Base-by-base conservation (phyloP, 73 alveolate genomes). In the Tetrahymena borealis region DNA sequence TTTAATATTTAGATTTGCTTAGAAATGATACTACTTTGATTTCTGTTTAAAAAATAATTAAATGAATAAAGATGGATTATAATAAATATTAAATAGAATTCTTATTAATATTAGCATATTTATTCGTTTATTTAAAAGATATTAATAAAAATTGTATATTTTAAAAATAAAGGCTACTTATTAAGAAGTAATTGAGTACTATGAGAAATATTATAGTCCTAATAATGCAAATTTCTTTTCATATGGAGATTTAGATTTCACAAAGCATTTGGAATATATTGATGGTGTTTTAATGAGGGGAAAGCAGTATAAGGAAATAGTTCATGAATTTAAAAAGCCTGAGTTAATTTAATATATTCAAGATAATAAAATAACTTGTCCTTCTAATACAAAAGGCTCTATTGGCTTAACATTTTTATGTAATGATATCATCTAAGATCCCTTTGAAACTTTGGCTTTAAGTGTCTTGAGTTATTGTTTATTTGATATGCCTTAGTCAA, bases 171-270 rank as follows among this genome's bases (percentile, higher is more conserved):
- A 60, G 85, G 85, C 85, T 3, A 24, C 38, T 20, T 60, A 94
- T 92, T 91, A 94, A 16, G 96, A 94, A 38, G 78, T 96, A 78
- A 91, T 31, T 37, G 95, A 94, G 2, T 96, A 90, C 90, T 96
- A 96, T 78, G 24, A 79, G 60, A 90, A 90, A 90, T 91, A 94
- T 40, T 96, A 96, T 78, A 95, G 95, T 93, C 96, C 97, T 8
- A 39, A 91, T 8, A 96, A 96, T 94, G 42, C 95, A 8, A 93
- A 94, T 31, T 79, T 96, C 94, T 90, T 96, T 20, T 90, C 98
- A 33, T 96, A 94, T 78, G 98, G 98, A 1, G 98, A 96, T 78
- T 79, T 96, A 16, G 96, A 96, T 91, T 96, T 96, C 85, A 94
- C 96, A 37, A 79, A 94, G 78, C 98, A 96, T 40, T 33, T 96